These are phyloP conservation scores for Marchantia paleacea DNA, from an alignment of 225 moss, liverwort and hornwort genomes.

Conservation along the genomic window DNA sequence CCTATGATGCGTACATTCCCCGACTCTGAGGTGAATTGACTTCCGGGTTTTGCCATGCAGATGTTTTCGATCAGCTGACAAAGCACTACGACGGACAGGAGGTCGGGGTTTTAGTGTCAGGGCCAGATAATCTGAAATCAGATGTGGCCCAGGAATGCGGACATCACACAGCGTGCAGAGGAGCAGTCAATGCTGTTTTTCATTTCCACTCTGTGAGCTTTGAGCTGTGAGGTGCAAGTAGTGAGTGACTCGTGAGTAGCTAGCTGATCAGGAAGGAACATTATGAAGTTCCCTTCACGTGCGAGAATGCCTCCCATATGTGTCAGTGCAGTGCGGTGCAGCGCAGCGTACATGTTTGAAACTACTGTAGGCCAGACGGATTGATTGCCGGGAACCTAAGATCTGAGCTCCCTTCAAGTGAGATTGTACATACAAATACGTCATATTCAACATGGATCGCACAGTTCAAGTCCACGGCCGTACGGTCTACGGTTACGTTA, in stretches of 20 bases:
- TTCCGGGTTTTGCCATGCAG: slow-evolving; percentile 19
- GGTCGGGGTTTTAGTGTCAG: slow-evolving; percentile 53
- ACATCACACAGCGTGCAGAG: slow-evolving; percentile 15
- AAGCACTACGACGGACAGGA: slow-evolving; percentile 32
- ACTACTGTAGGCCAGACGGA: too few relatives aligned
- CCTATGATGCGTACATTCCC: background rate
- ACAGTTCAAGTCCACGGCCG: too few relatives aligned
- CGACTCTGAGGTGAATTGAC: background rate
- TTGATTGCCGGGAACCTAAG: too few relatives aligned
- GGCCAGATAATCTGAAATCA: slow-evolving; percentile 34
- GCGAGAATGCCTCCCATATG: too few relatives aligned
- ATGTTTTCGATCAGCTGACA: slow-evolving; percentile 34
- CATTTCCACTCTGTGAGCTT: slow-evolving; percentile 63
- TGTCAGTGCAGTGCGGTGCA: too few relatives aligned
- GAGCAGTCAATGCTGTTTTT: slow-evolving; percentile 29
- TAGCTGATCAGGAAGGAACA: background rate
- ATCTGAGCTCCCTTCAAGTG: too few relatives aligned
- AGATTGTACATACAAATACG: too few relatives aligned
- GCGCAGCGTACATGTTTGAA: too few relatives aligned
- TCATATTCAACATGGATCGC: too few relatives aligned
- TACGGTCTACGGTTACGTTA: too few relatives aligned
- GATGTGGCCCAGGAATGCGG: slow-evolving; percentile 47
- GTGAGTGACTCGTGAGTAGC: background rate
- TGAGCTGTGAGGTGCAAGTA: slow-evolving; percentile 31
- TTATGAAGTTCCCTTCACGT: background rate